These are phyloP conservation scores for Capsella rubella DNA, from an alignment of 441 rosid species.

Conservation along the genomic window DNA sequence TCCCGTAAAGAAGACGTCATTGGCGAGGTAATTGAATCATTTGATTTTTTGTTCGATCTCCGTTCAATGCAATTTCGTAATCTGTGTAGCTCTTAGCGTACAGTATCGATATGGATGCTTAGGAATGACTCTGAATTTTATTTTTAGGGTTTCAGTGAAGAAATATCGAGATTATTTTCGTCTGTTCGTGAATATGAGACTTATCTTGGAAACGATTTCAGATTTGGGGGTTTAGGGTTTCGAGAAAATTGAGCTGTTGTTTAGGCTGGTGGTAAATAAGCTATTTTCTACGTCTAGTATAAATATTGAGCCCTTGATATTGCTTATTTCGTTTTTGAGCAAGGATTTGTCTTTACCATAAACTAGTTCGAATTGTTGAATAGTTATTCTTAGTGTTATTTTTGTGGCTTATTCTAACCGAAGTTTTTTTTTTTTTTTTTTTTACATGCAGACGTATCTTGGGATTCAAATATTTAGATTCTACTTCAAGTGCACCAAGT, in stretches of 20 bases:
- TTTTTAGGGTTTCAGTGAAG: neutral
- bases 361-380: neutral
- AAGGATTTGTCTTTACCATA: conserved; percentile 27
- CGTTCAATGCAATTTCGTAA: neutral
- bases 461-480: conserved; percentile 83
- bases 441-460: conserved; percentile 66
- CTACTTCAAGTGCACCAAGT: conserved; percentile 78
- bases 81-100: neutral
- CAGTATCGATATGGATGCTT: conserved; percentile 5
- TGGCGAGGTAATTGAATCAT: conserved; percentile 59
- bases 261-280: conserved; percentile 5
- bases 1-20: conserved; percentile 72
- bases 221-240: conserved; percentile 45
- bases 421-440: conserved; percentile 14
- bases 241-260: conserved; percentile 13
- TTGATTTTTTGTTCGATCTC: neutral
- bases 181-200: conserved; percentile 11
- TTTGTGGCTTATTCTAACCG: neutral
- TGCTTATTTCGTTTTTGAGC: neutral
- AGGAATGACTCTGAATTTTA: neutral
- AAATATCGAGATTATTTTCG: neutral
- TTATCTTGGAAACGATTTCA: conserved; percentile 10
- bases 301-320: neutral
- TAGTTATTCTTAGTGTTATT: conserved; percentile 11
- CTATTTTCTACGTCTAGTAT: neutral